These are phyloP conservation scores for Austroboletus eburneus DNA, from an alignment of 768 basidiomycete species.

Conservation along the genomic window DNA sequence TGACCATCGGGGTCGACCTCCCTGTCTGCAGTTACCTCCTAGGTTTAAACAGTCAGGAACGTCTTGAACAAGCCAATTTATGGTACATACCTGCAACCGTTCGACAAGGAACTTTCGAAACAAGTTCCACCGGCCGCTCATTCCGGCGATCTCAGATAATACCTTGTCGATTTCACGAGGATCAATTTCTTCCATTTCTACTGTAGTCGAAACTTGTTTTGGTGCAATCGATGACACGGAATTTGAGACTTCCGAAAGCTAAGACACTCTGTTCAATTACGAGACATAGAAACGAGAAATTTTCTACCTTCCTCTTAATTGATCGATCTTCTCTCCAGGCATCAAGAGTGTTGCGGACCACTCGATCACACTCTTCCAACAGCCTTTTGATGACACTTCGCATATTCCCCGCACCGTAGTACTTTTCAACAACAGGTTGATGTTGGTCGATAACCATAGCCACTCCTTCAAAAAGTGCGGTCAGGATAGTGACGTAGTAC, in stretches of 20 bases:
- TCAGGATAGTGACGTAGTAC: slow-evolving; percentile 87
- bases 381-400: slow-evolving; percentile 67
- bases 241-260: slow-evolving; percentile 49
- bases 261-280: slow-evolving; percentile 1
- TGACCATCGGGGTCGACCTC: slow-evolving; percentile 1
- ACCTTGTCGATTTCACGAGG: slow-evolving; percentile 89
- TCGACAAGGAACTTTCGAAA: slow-evolving; percentile 85
- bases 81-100: slow-evolving; percentile 52
- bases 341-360: slow-evolving; percentile 67
- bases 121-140: slow-evolving; percentile 89
- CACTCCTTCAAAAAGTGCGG: slow-evolving; percentile 90
- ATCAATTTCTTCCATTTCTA: slow-evolving; percentile 63
- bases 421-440: slow-evolving; percentile 96
- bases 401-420: slow-evolving; percentile 93
- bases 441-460: slow-evolving; percentile 97
- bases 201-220: slow-evolving; percentile 28
- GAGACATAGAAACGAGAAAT: neutral
- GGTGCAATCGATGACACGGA: slow-evolving; percentile 31
- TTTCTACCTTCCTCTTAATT: slow-evolving; percentile 69
- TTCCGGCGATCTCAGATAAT: slow-evolving; percentile 82
- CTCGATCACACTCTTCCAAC: slow-evolving; percentile 82
- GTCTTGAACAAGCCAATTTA: neutral
- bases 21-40: slow-evolving; percentile 11
- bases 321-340: slow-evolving; percentile 91
- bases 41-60: slow-evolving; percentile 1